phyloP scores from a whole-genome alignment of 352 stramenopile genomes.

The Globisporangium viniferum region DNA sequence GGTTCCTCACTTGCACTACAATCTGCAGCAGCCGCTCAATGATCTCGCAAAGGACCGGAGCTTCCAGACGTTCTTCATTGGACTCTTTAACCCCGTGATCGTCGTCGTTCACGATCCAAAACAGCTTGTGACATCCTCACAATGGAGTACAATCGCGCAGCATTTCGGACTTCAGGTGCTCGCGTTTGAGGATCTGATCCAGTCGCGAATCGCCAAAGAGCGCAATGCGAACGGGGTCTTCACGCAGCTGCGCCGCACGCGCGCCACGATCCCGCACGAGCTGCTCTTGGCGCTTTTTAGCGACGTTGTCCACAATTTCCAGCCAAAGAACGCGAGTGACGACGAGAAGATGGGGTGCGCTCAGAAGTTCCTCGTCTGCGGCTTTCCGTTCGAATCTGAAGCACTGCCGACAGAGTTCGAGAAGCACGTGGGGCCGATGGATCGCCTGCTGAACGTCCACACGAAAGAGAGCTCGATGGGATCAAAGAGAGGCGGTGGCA shows the following conservation, averaged over 20 bases:
- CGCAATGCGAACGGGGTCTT: conserved; percentile 21
- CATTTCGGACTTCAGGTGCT: conserved; percentile 28
- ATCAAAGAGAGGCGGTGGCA: background rate
- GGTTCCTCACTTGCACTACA: conserved; percentile 2
- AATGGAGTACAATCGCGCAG: conserved; percentile 12
- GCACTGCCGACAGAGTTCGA: conserved; percentile 30
- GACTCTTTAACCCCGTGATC: conserved; percentile 33
- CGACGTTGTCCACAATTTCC: conserved; percentile 5
- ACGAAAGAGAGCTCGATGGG: background rate
- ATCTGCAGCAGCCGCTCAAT: background rate
- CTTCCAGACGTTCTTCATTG: conserved; percentile 24
- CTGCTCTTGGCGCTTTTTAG: conserved; percentile 27
- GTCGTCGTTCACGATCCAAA: conserved; percentile 27
- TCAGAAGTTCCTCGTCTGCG: conserved; percentile 43
- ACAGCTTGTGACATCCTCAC: background rate
- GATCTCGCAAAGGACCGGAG: background rate
- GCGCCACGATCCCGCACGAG: conserved; percentile 20
- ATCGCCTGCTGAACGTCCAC: conserved; percentile 16
- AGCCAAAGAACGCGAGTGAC: background rate
- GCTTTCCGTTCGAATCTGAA: conserved; percentile 33
- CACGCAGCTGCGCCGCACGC: conserved; percentile 28
- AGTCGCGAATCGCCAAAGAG: conserved; percentile 20
- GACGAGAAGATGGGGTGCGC: background rate
- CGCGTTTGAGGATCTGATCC: conserved; percentile 24
- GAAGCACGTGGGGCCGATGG: conserved; percentile 18